These are phyloP conservation scores for Chenopodium album DNA, from an alignment of 148 eudicot genomes.

Conservation along the genomic window DNA sequence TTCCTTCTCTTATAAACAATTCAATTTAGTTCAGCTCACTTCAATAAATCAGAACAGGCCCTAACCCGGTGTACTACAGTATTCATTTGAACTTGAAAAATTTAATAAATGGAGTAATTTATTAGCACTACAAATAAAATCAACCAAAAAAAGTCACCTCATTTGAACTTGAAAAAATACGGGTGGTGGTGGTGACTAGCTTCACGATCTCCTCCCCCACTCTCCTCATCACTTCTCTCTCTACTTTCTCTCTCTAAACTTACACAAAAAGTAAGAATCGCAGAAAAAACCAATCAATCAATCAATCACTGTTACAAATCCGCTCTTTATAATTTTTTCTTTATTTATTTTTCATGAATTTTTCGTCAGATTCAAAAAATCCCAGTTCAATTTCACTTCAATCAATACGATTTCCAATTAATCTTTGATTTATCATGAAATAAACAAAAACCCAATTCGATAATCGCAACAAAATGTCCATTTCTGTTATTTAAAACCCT, in stretches of 20 bases:
- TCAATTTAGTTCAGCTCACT: too few species aligned
- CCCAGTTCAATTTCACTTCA: too few species aligned
- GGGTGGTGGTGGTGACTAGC: constrained; percentile 6
- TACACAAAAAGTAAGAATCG: background rate
- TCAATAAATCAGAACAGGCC: too few species aligned
- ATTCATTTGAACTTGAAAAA: too few species aligned
- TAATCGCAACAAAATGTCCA: too few species aligned
- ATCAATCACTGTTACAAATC: background rate
- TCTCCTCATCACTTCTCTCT: background rate
- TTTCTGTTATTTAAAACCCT: constrained; percentile 25
- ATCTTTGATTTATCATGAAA: too few species aligned
- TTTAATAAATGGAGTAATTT: too few species aligned
- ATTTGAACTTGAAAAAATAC: background rate
- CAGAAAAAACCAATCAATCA: background rate
- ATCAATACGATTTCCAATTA: too few species aligned
- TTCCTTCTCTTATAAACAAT: too few species aligned
- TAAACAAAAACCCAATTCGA: too few species aligned
- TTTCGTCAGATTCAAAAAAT: background rate
- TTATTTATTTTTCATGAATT: background rate
- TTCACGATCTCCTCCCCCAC: background rate
- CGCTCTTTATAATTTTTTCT: too few species aligned
- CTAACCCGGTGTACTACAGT: too few species aligned
- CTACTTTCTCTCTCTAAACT: background rate
- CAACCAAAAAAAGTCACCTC: background rate
- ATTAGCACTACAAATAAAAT: background rate